Percentiles rank a stretch among this genome's conserved stretches.
phyloP scores from a whole-genome alignment of 2,329 filamentous ascomycete species.

The Fusarium sp. region DNA sequence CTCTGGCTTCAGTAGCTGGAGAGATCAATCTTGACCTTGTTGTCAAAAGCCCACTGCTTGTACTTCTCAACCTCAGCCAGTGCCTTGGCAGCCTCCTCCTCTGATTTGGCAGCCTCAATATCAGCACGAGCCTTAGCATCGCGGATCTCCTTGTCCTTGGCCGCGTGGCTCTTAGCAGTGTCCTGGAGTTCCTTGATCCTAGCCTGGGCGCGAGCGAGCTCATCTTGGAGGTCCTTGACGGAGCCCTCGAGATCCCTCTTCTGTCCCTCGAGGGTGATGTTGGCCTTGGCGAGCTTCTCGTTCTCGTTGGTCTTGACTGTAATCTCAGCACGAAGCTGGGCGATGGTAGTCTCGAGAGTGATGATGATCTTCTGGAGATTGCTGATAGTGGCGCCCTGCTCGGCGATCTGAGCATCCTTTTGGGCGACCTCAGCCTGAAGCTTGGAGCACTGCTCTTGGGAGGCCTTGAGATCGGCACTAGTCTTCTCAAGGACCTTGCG shows the following conservation, averaged over 20 bases:
- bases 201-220: neutral
- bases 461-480: neutral
- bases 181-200: neutral
- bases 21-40: neutral
- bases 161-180: neutral
- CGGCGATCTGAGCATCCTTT: neutral
- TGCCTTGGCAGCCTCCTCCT: neutral
- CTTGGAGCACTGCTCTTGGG: neutral
- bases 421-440: neutral
- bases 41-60: neutral
- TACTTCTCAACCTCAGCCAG: neutral
- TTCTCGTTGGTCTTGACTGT: neutral
- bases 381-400: neutral
- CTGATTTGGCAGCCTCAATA: neutral
- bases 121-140: neutral
- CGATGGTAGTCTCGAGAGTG: neutral
- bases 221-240: neutral
- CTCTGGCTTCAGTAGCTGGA: neutral
- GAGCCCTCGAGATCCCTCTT: neutral
- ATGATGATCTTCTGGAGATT: neutral
- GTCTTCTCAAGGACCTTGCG: neutral
- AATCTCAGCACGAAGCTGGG: neutral
- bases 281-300: accelerated
- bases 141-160: neutral
- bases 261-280: neutral